Base-by-base conservation (phyloP, 371 early-diverging fungal species). In the Entomophthora muscae region DNA sequence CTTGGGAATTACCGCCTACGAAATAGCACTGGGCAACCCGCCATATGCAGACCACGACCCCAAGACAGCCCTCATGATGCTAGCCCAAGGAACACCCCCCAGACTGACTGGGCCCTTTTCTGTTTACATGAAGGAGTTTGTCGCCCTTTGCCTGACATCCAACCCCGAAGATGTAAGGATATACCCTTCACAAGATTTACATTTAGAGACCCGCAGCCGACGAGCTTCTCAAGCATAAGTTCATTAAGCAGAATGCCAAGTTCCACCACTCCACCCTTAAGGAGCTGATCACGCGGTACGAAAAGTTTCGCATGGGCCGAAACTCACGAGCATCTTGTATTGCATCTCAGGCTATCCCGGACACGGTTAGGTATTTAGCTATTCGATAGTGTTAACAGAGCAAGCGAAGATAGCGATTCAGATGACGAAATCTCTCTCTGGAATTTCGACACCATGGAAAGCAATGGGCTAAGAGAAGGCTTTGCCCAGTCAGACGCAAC, bases 1-100 rank as follows among this genome's bases (percentile, higher is more conserved):
- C 0, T 75, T 97, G 23, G 98, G 98, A 12, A 96, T 98, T 64
- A 96, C 98, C 1, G 86, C 93, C 13, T 93, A 91, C 65, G 98
- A 98, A 69, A 86, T 98, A 69, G 89, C 91, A 5, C 90, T 87
- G 7, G 96, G 96, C 5, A 89, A 87, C 58, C 98, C 97, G 3
- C 98, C 98, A 0, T 83, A 90, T 62, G 89, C 94, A 0, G 85
- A 95, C 56, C 83, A 86, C 51, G 93, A 94, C 67, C 94, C 94
- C 3, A 85, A 91, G 79, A 78, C 85, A 53, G 95, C 95, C 0
- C 79, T 96, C 52, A 85, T 89, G 53, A 71, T 91, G 61, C 93
- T 96, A 61, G 92, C 94, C 17, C 72, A 75, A 67, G 74, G 77
- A 22, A 72, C 76, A 30, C 92, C 92, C 0, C 82, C 90, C 0